Conservation (phyloP, 1,284 basidiomycete genomes). For the Mycosarcoma maydis region DNA sequence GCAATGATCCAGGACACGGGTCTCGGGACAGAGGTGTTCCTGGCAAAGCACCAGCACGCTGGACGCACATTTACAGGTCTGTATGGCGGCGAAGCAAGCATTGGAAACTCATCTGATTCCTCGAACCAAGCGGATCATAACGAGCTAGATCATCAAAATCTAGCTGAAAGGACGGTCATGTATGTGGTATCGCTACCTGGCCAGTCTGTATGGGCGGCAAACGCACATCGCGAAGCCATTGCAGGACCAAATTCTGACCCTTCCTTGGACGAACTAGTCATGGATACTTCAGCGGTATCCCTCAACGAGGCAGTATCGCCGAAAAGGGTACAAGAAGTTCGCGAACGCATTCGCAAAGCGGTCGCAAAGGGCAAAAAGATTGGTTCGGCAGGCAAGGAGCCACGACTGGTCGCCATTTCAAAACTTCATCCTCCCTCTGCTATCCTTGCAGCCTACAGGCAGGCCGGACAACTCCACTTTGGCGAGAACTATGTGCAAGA, state of each 20-base stretch:
- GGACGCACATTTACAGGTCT: constrained; percentile 50
- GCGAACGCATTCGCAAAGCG: constrained; percentile 39
- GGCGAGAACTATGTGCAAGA: constrained; percentile 99
- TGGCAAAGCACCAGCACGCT: constrained; percentile 37
- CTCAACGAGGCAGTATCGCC: constrained; percentile 26
- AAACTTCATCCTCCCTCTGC: constrained; percentile 92
- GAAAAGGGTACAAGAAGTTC: constrained; percentile 32
- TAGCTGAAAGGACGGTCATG: constrained; percentile 65
- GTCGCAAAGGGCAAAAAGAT: constrained; percentile 37
- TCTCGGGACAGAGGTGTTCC: constrained; percentile 64
- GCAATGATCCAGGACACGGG: constrained; percentile 68
- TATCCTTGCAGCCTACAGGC: constrained; percentile 73
- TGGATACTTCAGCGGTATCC: constrained; percentile 14
- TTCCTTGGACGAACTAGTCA: constrained; percentile 8
- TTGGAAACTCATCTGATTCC: constrained; percentile 1
- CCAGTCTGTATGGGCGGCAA: constrained; percentile 60
- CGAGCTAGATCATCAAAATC: constrained; percentile 51
- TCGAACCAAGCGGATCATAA: constrained; percentile 7
- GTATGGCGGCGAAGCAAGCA: constrained; percentile 30
- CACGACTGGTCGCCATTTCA: constrained; percentile 85
- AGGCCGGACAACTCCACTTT: constrained; percentile 82
- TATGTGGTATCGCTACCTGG: constrained; percentile 65
- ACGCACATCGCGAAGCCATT: constrained; percentile 20
- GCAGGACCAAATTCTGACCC: not conserved
- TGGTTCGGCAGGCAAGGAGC: constrained; percentile 45